Base-by-base conservation (phyloP, 441 rosid genomes). In the Rhodomyrtus psidioides region DNA sequence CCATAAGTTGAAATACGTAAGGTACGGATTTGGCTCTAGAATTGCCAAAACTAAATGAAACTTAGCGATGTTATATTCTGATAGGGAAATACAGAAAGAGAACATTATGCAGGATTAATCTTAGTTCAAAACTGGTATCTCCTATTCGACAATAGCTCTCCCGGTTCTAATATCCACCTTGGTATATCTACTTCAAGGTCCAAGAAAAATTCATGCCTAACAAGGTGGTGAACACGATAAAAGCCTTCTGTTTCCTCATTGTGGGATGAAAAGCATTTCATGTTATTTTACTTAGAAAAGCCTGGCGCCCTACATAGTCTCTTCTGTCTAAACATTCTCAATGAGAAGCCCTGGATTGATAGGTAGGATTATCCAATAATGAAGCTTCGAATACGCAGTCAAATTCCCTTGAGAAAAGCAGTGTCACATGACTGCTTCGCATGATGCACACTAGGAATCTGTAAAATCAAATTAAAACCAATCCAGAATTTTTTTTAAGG, bases 361-460 rank as follows among this genome's bases (percentile, higher is more conserved):
- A 70, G 49, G 46, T 39, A 21, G 49, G 46, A 39, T 39, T 21
- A 70, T 39, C n/a, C 79, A 70, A 39, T 70, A 21, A n/a, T 70
- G 79, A 70, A 70, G 51, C 79, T 70, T 26, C 79, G 1, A n/a
- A 70, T 39, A 21, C 14, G 10, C 26, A 83, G 81, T 42, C 85
- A 12, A 81, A 89, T 53, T 85, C 82, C 83, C 62, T 58, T 15
- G 74, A 58, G 74, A 42, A 75, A 39, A 60, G 26, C 27, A 79
- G 26, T 65, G 58, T 53, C 81, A 42, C 49, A 53, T 79, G 62
- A 87, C 55, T 60, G 21, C 53, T 24, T 58, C 75, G 76, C 85
- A 85, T 53, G 55, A 87, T 91, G 23, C 26, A 83, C 87, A 85
- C 84, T 54, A 84, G 74, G 60, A 75, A 56, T 82, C 83, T 49